Evolutionary conservation across 1,284 basidiomycete species (phyloP).

Genomic region (Coniferiporia weirii): DNA sequence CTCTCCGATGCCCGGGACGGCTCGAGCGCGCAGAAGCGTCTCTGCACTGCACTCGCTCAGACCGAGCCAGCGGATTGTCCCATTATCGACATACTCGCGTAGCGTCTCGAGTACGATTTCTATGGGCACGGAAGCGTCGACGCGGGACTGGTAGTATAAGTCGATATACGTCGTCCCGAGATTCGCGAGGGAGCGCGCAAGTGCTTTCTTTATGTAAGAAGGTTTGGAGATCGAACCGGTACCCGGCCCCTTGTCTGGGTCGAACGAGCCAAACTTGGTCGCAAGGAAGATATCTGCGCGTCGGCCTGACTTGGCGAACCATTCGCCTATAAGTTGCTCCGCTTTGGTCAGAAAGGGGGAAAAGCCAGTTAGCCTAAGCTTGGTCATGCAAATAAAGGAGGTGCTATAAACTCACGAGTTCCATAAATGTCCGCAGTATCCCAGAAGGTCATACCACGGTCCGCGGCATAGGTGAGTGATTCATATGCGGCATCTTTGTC

Average conservation of each 20-base stretch:
- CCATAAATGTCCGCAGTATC: conserved; percentile 1
- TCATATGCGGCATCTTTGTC: neutral
- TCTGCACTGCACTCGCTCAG: conserved; percentile 33
- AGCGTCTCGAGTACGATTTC: conserved; percentile 32
- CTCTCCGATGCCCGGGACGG: conserved; percentile 19
- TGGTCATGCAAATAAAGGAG: neutral
- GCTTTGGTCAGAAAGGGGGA: neutral
- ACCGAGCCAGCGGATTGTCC: conserved; percentile 31
- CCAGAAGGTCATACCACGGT: conserved; percentile 12
- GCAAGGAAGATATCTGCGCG: conserved; percentile 26
- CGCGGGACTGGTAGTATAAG: conserved; percentile 29
- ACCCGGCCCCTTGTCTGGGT: neutral
- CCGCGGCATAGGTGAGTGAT: neutral
- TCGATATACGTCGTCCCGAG: conserved; percentile 27
- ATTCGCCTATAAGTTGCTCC: conserved; percentile 2
- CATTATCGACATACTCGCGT: conserved; percentile 27
- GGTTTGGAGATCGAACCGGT: conserved; percentile 21
- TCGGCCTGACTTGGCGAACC: conserved; percentile 19
- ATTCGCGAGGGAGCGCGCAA: conserved; percentile 23
- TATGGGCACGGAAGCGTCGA: conserved; percentile 30
- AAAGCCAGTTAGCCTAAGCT: neutral
- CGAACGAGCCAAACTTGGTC: conserved; percentile 23
- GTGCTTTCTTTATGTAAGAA: conserved; percentile 21
- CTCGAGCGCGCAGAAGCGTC: conserved; percentile 33
- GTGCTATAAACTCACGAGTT: neutral